Base-by-base conservation (phyloP, 2,329 filamentous ascomycete species). In the Fusarium humuli region DNA sequence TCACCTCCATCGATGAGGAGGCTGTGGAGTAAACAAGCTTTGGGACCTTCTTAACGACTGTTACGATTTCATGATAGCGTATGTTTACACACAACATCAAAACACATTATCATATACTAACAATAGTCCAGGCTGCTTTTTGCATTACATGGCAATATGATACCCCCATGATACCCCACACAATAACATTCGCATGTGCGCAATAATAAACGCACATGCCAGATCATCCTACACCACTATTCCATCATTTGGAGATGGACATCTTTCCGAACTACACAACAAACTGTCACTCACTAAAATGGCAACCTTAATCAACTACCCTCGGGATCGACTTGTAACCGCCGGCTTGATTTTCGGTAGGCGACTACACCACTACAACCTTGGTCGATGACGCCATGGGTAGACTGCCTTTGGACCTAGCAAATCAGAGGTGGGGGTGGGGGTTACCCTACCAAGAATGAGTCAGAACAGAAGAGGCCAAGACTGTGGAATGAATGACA, bases 11-110 rank as follows among this genome's bases (percentile, higher is more conserved):
- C 82, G 40, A 66, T 8, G 63, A 71, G 53, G 69, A 71, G 69
- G 81, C 86, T 54, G 75, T 81, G 72, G 88, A 90, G 80, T 79
- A 59, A 50, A 63, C 59, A 69, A 77, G 60, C 69, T 69, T 46
- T 41, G 45, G 57, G 55, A 54, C 65, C 55, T 67, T 75, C 63
- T 75, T 74, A 18, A 75, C 53, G 73, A 75, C 69, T 74, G 69
- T 73, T 66, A 75, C 68, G 73, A 74, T 61, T 67, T 75, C 41
- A 76, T 40, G 73, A 73, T 61, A 76, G 73, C 73, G 72, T 75
- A 63, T 60, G 72, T 57, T 61, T 29, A 34, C 27, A 53, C 25
- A 53, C 25, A 16, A 23, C 13, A 18, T 12, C 11, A 40, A 18
- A 23, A 8, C 16, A 42, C n/a, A 48, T 20, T 14, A 52, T 30